These are phyloP conservation scores for Cladophialophora chaetospira DNA, from an alignment of 2,329 filamentous ascomycete species.

Conservation along the genomic window DNA sequence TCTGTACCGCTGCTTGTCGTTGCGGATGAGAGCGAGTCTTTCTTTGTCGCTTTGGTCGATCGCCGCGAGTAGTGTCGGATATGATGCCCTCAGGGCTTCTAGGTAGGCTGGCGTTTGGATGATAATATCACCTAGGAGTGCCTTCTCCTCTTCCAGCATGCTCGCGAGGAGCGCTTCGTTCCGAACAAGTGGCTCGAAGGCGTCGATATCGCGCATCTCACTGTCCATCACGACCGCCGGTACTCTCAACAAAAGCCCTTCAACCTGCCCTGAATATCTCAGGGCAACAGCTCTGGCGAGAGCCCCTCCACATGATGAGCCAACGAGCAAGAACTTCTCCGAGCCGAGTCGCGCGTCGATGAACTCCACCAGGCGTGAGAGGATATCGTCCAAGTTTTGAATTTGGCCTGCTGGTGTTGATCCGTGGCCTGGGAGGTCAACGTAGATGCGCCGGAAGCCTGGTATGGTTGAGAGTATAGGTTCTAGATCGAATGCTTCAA, in stretches of 20 bases:
- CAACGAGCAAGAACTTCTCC: slow-evolving; percentile 33
- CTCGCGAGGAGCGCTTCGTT: slow-evolving; percentile 34
- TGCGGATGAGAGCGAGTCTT: not conserved
- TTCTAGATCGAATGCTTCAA: slow-evolving; percentile 36
- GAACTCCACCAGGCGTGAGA: slow-evolving; percentile 33
- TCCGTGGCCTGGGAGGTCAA: slow-evolving; percentile 38
- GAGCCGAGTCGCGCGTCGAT: slow-evolving; percentile 35
- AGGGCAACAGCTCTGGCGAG: slow-evolving; percentile 37
- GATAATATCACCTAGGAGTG: slow-evolving; percentile 33
- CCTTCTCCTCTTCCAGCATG: slow-evolving; percentile 31
- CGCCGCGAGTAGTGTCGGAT: slow-evolving; percentile 21
- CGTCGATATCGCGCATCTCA: not conserved
- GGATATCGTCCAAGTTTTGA: slow-evolving; percentile 36
- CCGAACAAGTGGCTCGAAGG: slow-evolving; percentile 22
- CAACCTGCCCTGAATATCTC: slow-evolving; percentile 24
- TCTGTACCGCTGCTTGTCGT: not conserved
- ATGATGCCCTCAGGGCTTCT: slow-evolving; percentile 32
- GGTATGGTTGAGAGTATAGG: slow-evolving; percentile 34
- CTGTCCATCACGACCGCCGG: not conserved
- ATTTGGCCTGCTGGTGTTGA: slow-evolving; percentile 34
- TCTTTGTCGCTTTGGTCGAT: not conserved
- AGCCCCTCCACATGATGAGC: slow-evolving; percentile 37
- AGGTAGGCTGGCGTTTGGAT: slow-evolving; percentile 37
- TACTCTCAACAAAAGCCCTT: not conserved
- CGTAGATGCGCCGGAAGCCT: slow-evolving; percentile 35